phyloP scores from a whole-genome alignment of 31 red algal genomes.

The Porphyra umbilicalis region DNA sequence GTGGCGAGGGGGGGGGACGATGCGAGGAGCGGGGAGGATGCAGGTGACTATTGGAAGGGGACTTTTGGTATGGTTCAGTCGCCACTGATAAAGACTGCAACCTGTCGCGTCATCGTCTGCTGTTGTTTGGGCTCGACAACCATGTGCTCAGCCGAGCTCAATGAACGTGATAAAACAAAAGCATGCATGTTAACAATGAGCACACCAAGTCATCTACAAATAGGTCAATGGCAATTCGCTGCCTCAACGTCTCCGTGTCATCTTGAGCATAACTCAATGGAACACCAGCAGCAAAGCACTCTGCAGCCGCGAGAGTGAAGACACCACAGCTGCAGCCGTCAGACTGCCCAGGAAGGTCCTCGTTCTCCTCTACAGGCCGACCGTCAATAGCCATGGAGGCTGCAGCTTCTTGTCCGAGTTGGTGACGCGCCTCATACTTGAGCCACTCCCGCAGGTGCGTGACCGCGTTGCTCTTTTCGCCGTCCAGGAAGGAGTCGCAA shows the following conservation, averaged over 20 bases:
- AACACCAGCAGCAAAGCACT: conserved; percentile 34
- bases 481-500: conserved; percentile 32
- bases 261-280: conserved; percentile 30
- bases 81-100: no score
- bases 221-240: conserved; percentile 42
- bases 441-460: conserved; percentile 31
- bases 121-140: no score
- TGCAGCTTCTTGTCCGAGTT: conserved; percentile 18
- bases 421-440: conserved; percentile 40
- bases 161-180: no score
- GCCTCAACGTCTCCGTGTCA: conserved; percentile 31
- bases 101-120: no score
- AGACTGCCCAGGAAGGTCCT: conserved; percentile 23
- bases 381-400: conserved; percentile 31
- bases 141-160: no score
- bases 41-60: no score
- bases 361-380: conserved; percentile 30
- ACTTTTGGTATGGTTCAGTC: no score
- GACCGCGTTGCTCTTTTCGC: conserved; percentile 10
- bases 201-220: no score
- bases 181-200: no score
- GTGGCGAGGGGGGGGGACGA: no score
- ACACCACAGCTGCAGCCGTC: conserved; percentile 69
- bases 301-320: conserved; percentile 58
- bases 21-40: no score